These are phyloP conservation scores for Lotus japonicus DNA, from an alignment of 306 rosid genomes.

Conservation along the genomic window DNA sequence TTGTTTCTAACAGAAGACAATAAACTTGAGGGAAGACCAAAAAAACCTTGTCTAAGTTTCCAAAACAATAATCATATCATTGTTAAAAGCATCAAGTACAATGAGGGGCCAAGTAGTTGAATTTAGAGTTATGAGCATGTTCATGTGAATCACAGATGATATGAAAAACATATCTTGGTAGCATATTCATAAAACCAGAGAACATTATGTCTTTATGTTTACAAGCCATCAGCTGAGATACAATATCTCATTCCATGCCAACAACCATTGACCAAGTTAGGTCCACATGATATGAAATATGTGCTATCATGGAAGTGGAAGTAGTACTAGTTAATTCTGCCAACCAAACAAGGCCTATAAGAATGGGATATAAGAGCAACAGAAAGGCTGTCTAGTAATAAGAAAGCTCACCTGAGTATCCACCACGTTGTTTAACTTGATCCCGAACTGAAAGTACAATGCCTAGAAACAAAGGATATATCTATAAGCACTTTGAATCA, in stretches of 20 bases:
- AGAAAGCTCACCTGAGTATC: constrained; percentile 86
- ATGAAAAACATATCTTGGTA: not conserved
- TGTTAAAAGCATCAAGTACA: not conserved
- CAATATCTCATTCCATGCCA: not conserved
- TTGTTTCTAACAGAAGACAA: not conserved
- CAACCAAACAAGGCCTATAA: not conserved
- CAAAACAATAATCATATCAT: constrained; percentile 1
- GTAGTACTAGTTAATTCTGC: constrained; percentile 9
- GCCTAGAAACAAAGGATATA: constrained; percentile 52
- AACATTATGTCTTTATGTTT: not conserved
- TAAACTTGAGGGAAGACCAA: not conserved
- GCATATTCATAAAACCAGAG: not conserved
- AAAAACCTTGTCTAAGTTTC: not conserved
- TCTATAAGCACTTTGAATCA: constrained; percentile 3
- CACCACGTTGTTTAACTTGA: constrained; percentile 92
- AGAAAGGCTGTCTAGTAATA: not conserved
- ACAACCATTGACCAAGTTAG: not conserved
- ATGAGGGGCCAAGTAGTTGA: not conserved
- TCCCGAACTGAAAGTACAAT: constrained; percentile 89
- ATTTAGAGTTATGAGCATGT: constrained; percentile 8
- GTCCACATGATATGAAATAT: not conserved
- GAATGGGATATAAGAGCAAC: not conserved
- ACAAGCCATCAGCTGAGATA: not conserved
- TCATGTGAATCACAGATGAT: not conserved
- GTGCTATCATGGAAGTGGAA: not conserved